Base-by-base conservation (phyloP, 176 grass and related monocot species). In the Avena eriantha region DNA sequence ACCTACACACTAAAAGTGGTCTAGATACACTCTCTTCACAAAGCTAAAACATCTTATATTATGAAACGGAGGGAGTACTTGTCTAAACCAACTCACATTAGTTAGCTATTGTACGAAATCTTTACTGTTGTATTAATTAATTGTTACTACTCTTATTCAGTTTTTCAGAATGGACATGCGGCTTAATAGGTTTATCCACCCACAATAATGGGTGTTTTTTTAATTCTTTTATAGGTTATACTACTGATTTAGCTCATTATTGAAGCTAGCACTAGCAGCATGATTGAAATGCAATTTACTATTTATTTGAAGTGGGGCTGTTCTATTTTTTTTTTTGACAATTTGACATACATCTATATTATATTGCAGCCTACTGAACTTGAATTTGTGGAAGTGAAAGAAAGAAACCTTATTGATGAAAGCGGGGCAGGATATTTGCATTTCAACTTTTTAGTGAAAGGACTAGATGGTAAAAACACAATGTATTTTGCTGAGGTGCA, bases 321-420 rank as follows among this genome's bases (percentile, higher is more conserved):
- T 10, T 36, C 36, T 69, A 69, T 34, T 29, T 29, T 29, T 29
- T 29, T 29, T 29, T 29, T 29, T 29, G 29, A 29, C 29, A 29
- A 29, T 29, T 29, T 69, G 65, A 69, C 65, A 35, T 36, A 18
- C 65, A 69, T 69, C 17, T 67, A 59, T 67, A 11, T 3, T 19
- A 69, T 68, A 35, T 35, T 71, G 68, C 34, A 71, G 68, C 68
- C 68, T 10, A 45, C 4, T 71, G 35, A 71, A 39, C 36, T 71
- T 41, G 68, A 71, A 10, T 71, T 45, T 21, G 10, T 71, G 8
- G 68, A 71, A 71, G 68, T 71, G 7, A 71, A 71, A 45, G 36
- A 21, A n/a, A 45, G 68, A 71, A 71, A n/a, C 19, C 33, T 71
- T 71, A 71, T 45, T 71, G 68, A 19, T n/a, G 68, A 71, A 71